Evolutionary conservation across 1,139 yeast species (phyloP).

Genomic region (Zygoascus hellenicus): DNA sequence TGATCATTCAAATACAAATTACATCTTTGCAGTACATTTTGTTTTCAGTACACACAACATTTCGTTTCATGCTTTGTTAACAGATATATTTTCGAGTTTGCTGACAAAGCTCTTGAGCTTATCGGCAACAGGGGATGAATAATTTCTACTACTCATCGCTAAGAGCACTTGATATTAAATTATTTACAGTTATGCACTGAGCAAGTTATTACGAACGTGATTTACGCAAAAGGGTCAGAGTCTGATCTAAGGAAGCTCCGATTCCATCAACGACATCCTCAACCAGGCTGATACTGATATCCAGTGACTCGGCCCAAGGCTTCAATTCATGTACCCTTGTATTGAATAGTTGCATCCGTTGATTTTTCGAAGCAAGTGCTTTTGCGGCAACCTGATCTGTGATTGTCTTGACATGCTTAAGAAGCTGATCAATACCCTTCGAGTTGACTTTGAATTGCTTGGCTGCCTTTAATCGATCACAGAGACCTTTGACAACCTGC

Average conservation of each 20-base stretch:
- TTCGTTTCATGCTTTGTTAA: too few relatives aligned
- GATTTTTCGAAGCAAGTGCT: slow-evolving; percentile 21
- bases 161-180: neutral
- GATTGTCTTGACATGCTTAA: slow-evolving; percentile 13
- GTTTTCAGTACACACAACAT: too few relatives aligned
- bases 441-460: slow-evolving; percentile 18
- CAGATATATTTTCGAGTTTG: too few relatives aligned
- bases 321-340: slow-evolving; percentile 17
- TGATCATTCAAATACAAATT: too few relatives aligned
- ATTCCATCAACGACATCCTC: slow-evolving; percentile 25
- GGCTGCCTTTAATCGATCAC: slow-evolving; percentile 20
- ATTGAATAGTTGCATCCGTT: slow-evolving; percentile 15
- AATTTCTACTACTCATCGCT: too few relatives aligned
- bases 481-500: slow-evolving; percentile 22
- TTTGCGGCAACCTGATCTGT: slow-evolving; percentile 14
- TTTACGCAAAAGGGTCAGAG: slow-evolving; percentile 15
- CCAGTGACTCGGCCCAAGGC: slow-evolving; percentile 22
- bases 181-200: neutral
- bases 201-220: neutral
- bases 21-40: too few relatives aligned
- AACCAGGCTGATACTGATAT: slow-evolving; percentile 18
- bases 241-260: slow-evolving; percentile 18
- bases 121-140: too few relatives aligned
- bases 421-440: slow-evolving; percentile 12
- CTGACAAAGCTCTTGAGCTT: too few relatives aligned